Evolutionary conservation across 176 grass and related monocot species (phyloP), one percentile per base, ranked within the genome.

Genomic region (Carex cristatella): DNA sequence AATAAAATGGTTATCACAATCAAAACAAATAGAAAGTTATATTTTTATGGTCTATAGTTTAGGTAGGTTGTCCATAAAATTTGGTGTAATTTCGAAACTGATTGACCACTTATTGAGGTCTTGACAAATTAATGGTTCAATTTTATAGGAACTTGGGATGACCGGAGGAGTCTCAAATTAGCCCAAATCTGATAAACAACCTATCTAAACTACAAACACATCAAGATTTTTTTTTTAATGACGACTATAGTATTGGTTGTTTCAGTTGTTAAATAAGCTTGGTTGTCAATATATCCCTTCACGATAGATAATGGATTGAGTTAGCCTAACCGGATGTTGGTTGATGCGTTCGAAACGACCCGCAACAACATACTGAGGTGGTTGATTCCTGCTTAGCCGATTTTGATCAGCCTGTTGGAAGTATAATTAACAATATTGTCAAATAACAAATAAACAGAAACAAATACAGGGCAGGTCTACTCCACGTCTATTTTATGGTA

Each of bases 281-380:
- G 48, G 23, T 74, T 76, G 11, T 76, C 72, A 76, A 54, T 51
- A 76, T 76, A 55, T 76, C 48, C 33, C 71, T 76, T 55, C 10
- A 55, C 3, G 67, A 79, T 30, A 87, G 71, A 79, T 27, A 87
- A 64, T 28, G 62, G 70, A 86, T 68, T 74, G 18, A 63, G 84
- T 84, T 57, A 38, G 30, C 60, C 38, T 91, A 86, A 98, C 95
- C 68, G 88, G 93, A 86, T 98, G 92, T 89, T 94, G 88, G 72
- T 98, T 94, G 82, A 98, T 94, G 70, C 95, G 88, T 83, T 94
- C 79, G 80, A 92, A 98, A 38, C 85, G 88, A 86, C 89, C 79
- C 46, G 83, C 83, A 4, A 98, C 88, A 82, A 90, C 48, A 83
- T 93, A 89, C 54, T 83, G 86, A 32, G 95, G 93, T 80, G 84